Evolutionary conservation across 192 early-diverging fungal species (phyloP), one percentile per base, ranked within the genome.

Genomic region (Entomortierella chlamydospora): DNA sequence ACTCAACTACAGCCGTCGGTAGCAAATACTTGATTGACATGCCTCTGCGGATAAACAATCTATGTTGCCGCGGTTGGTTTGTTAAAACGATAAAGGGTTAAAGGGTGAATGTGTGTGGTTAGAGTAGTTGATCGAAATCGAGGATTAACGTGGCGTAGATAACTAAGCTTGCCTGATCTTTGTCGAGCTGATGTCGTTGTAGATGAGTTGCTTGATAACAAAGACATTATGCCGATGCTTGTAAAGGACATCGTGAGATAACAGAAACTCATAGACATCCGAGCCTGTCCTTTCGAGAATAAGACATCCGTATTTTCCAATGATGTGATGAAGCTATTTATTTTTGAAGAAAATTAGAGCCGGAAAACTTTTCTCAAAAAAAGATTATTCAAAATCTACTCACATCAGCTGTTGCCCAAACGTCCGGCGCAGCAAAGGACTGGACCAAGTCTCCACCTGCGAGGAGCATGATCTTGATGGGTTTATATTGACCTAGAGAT

Each of bases 131-230:
- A 58, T 51, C 15, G 39, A 67, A 29, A 17, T 30, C 17, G 6
- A 55, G 18, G 4, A 26, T 41, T 23, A 17, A 18, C 39, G n/a
- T 58, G 34, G 6, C 20, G 13, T 34, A 18, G 42, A 11, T 13
- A 6, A 10, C n/a, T 15, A 34, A 10, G 22, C 73, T 51, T 87
- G 87, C 90, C 94, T 88, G 43, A 99, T 95, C 83, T 98, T 98
- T 25, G 97, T 98, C 8, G 96, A 98, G 69, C 92, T 95, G 59
- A 98, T 98, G 76, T 99, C 98, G 68, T 98, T 99, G 83, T 96
- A 92, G 53, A 99, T 97, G 66, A 96, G 88, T 80, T 98, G 97
- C 78, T 98, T 97, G 50, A 98, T 94, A 37, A 97, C 92, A 58
- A 91, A 89, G 15, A 99, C 94, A 71, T 97, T 95, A 72, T 92